Conservation (phyloP, 805 yeast species). For the Saccharomycopsis sp. region DNA sequence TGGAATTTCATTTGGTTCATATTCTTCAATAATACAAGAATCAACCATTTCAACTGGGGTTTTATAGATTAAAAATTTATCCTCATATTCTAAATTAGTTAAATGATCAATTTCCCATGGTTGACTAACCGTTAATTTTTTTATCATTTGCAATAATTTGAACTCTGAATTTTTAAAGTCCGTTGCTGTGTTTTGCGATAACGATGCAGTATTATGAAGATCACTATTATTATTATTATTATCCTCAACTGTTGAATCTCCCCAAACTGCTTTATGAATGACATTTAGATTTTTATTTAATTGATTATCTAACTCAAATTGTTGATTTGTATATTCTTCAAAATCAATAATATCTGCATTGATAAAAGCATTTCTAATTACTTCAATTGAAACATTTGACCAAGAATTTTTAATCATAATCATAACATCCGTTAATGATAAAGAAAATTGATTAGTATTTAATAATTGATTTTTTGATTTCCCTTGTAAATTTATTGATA, state of each 20-base stretch:
- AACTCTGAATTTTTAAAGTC: constrained; percentile 26
- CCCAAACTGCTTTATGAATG: neutral
- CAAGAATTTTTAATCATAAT: constrained; percentile 50
- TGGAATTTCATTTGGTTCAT: constrained; percentile 22
- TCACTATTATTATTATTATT: neutral
- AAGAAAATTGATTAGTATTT: constrained; percentile 29
- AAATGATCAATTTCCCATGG: constrained; percentile 51
- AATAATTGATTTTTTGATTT: constrained; percentile 18
- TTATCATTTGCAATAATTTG: constrained; percentile 35
- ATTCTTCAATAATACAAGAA: constrained; percentile 43
- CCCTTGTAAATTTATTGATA: constrained; percentile 17
- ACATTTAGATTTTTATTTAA: neutral
- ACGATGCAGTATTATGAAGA: constrained; percentile 7
- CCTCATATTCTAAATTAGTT: constrained; percentile 37
- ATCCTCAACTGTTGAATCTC: neutral
- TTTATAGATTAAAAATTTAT: constrained; percentile 34
- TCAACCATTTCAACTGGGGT: constrained; percentile 54
- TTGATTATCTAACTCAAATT: constrained; percentile 1
- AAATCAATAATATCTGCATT: constrained; percentile 17
- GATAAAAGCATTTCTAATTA: constrained; percentile 24
- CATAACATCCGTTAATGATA: constrained; percentile 45
- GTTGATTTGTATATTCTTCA: constrained; percentile 8
- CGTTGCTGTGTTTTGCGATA: constrained; percentile 14
- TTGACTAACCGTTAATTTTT: constrained; percentile 34
- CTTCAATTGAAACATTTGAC: constrained; percentile 31